phyloP scores from a whole-genome alignment of 2,329 filamentous ascomycete species.

The Capronia epimyces region DNA sequence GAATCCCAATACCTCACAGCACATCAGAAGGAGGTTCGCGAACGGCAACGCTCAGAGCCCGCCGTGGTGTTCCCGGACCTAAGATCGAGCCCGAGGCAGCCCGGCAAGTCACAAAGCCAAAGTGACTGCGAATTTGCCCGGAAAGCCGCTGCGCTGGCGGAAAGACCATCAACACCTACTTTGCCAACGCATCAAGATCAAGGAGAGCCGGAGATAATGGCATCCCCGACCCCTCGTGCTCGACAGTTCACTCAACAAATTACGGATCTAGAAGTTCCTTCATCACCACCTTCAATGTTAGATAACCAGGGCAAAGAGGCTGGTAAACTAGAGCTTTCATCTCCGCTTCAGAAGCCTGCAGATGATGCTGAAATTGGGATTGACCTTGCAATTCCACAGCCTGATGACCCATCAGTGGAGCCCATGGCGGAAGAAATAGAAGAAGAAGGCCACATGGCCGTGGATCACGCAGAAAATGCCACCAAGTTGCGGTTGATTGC shows the following conservation, averaged over 20 bases:
- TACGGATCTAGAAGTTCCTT: conserved; percentile 27
- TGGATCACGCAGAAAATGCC: no score
- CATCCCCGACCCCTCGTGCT: conserved; percentile 29
- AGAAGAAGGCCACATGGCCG: no score
- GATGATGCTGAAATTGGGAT: conserved; percentile 14
- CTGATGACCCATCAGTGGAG: neutral
- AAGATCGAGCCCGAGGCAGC: conserved; percentile 48
- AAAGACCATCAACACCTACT: conserved; percentile 24
- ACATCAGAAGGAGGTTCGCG: conserved; percentile 69
- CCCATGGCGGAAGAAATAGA: neutral
- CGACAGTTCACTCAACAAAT: conserved; percentile 18
- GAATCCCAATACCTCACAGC: conserved; percentile 75
- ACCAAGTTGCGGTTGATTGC: no score
- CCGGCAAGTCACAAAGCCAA: conserved; percentile 10
- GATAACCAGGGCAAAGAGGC: conserved; percentile 11
- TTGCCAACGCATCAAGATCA: conserved; percentile 21
- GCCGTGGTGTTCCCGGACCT: conserved; percentile 64
- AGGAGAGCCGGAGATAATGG: conserved; percentile 20
- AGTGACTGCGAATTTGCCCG: conserved; percentile 21
- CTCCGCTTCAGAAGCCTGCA: conserved; percentile 13
- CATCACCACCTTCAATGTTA: conserved; percentile 27
- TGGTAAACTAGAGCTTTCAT: conserved; percentile 14
- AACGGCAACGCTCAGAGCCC: conserved; percentile 61
- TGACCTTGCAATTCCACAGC: conserved; percentile 11
- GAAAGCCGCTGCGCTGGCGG: conserved; percentile 17